phyloP scores from a whole-genome alignment of 805 yeast species.

The Teunomyces atbi region DNA sequence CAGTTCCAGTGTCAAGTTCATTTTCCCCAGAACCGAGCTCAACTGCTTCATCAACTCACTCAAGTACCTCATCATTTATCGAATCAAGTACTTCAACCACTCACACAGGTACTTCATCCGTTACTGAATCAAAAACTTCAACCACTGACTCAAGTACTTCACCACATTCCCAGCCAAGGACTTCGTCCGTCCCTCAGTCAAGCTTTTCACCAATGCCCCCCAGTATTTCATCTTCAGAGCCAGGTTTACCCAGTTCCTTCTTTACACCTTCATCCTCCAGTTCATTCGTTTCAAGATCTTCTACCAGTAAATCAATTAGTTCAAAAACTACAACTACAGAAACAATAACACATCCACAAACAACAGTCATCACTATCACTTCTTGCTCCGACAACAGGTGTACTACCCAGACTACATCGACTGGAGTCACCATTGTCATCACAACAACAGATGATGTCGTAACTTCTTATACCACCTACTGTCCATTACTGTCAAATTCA shows the following conservation, averaged over 20 bases:
- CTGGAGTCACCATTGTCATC: conserved; percentile 11
- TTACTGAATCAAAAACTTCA: background rate
- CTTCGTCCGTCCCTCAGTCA: background rate
- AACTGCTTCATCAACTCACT: no score
- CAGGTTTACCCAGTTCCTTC: background rate
- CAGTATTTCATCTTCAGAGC: background rate
- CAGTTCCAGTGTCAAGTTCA: no score
- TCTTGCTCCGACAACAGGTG: conserved; percentile 6
- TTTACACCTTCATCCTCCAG: background rate
- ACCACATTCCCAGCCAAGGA: background rate
- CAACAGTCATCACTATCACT: conserved; percentile 8
- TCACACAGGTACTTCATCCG: background rate
- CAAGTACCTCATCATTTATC: background rate
- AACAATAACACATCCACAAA: background rate
- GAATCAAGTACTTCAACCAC: background rate
- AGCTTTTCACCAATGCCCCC: background rate
- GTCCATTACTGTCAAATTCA: conserved; percentile 12
- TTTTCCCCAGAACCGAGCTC: no score
- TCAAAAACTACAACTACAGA: background rate
- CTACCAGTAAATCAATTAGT: background rate
- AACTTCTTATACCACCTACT: conserved; percentile 16
- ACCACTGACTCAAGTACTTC: no score
- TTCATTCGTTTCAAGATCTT: background rate
- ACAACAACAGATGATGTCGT: conserved; percentile 7
- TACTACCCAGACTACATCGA: background rate